Percentiles rank a stretch among this genome's conserved stretches.
phyloP scores from a whole-genome alignment of 306 rosid genomes.

The Acmispon strigosus region DNA sequence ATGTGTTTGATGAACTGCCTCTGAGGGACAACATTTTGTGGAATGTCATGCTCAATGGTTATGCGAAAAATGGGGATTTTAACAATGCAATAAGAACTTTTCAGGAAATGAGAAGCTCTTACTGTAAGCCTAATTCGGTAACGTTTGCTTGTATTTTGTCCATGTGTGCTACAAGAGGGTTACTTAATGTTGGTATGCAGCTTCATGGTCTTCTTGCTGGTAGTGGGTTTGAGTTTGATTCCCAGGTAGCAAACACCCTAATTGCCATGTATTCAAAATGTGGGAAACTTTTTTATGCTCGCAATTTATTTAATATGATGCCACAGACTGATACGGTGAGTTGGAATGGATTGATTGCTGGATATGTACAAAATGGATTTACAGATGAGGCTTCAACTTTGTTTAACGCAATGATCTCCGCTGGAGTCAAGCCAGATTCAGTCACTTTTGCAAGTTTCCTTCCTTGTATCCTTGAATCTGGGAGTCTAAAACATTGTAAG shows the following conservation, averaged over 20 bases:
- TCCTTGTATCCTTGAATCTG: conserved; percentile 47
- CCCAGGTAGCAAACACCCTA: conserved; percentile 55
- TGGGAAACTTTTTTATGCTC: conserved; percentile 40
- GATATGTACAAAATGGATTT: conserved; percentile 64
- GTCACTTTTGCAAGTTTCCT: conserved; percentile 69
- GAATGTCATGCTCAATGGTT: conserved; percentile 79
- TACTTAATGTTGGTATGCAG: conserved; percentile 48
- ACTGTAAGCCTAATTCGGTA: conserved; percentile 41
- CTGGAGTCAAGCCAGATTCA: conserved; percentile 52
- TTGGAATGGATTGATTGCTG: conserved; percentile 73
- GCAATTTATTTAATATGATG: conserved; percentile 40
- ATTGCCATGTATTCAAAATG: conserved; percentile 63
- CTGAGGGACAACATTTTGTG: conserved; percentile 53
- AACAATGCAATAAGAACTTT: conserved; percentile 36
- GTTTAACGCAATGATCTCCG: conserved; percentile 50
- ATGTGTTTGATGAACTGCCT: conserved; percentile 61
- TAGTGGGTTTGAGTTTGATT: conserved; percentile 52
- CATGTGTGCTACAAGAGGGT: conserved; percentile 48
- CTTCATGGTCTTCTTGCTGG: conserved; percentile 60
- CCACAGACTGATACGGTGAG: conserved; percentile 52
- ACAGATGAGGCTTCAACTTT: conserved; percentile 41
- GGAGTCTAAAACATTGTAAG: conserved; percentile 47
- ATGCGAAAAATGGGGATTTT: conserved; percentile 52
- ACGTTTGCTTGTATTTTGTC: conserved; percentile 56
- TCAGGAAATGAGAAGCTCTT: conserved; percentile 44